phyloP scores from a whole-genome alignment of 2,329 filamentous ascomycete species.

The Herpotrichia juniperi region DNA sequence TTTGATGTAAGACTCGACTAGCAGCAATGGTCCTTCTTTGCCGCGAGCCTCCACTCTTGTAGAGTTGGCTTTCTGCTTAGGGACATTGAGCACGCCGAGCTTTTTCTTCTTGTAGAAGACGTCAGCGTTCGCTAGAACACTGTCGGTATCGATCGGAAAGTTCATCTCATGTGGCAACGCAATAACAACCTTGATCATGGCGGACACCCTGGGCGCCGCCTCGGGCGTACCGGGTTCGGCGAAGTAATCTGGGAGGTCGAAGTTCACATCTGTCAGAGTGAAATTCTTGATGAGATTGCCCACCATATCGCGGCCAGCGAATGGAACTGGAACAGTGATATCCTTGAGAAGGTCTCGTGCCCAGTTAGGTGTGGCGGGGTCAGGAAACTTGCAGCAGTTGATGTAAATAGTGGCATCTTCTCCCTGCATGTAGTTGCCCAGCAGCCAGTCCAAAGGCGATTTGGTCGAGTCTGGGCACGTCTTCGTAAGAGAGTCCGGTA shows the following conservation, averaged over 20 bases:
- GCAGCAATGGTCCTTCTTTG: conserved; percentile 66
- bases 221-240: conserved; percentile 77
- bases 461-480: conserved; percentile 77
- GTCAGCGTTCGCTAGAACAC: conserved; percentile 77
- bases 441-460: conserved; percentile 83
- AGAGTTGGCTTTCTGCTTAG: conserved; percentile 79
- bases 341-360: conserved; percentile 79
- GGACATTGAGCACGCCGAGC: conserved; percentile 79
- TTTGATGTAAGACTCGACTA: conserved; percentile 76
- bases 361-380: conserved; percentile 77
- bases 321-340: conserved; percentile 81
- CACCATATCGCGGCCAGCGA: conserved; percentile 82
- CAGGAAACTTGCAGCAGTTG: conserved; percentile 73
- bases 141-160: conserved; percentile 78
- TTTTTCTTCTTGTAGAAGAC: conserved; percentile 79
- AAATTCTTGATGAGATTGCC: conserved; percentile 88
- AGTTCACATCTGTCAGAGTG: conserved; percentile 82
- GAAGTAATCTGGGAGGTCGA: conserved; percentile 80
- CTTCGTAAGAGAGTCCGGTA: conserved; percentile 75
- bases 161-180: conserved; percentile 85
- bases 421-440: conserved; percentile 82
- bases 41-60: conserved; percentile 66
- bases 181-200: conserved; percentile 79
- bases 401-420: conserved; percentile 81
- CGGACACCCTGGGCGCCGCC: conserved; percentile 79